Evolutionary conservation across 768 basidiomycete genomes (phyloP).

Genomic region (Leccinum longicurvipes): DNA sequence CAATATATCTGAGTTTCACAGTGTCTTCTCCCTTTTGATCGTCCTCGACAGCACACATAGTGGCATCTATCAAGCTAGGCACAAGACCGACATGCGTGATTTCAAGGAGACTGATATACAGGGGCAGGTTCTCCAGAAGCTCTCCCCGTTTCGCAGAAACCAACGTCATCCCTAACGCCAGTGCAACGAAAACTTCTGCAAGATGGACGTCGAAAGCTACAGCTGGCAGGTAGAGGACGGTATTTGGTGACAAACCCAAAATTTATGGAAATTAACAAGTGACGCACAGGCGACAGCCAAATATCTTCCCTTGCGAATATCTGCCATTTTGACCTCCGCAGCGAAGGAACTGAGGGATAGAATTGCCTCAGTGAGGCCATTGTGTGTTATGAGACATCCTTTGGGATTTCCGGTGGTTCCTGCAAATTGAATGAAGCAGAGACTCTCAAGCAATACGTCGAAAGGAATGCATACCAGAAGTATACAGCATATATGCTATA

Average conservation of each 20-base stretch:
- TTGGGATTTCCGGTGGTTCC: slow-evolving; percentile 53
- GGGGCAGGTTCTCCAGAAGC: slow-evolving; percentile 41
- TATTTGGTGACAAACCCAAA: neutral
- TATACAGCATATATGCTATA: slow-evolving; percentile 47
- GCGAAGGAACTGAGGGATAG: slow-evolving; percentile 26
- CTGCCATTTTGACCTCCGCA: slow-evolving; percentile 19
- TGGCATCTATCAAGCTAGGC: slow-evolving; percentile 51
- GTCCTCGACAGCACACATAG: slow-evolving; percentile 32
- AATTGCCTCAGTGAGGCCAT: slow-evolving; percentile 33
- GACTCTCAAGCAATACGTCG: neutral
- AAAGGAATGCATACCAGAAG: slow-evolving; percentile 37
- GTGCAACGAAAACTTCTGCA: slow-evolving; percentile 40
- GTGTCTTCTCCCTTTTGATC: slow-evolving; percentile 29
- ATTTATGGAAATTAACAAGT: neutral
- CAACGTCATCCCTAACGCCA: slow-evolving; percentile 44
- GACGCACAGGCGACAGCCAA: slow-evolving; percentile 45
- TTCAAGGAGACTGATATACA: slow-evolving; percentile 38
- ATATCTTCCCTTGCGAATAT: slow-evolving; percentile 31
- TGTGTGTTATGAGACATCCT: slow-evolving; percentile 43
- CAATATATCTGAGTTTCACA: slow-evolving; percentile 42
- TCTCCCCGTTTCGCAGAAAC: slow-evolving; percentile 39
- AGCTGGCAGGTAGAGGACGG: slow-evolving; percentile 28
- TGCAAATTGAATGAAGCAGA: slow-evolving; percentile 12
- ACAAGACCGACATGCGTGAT: slow-evolving; percentile 52
- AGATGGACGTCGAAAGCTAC: slow-evolving; percentile 53